These are phyloP conservation scores for Fusarium irregulare DNA, from an alignment of 2,329 filamentous ascomycete genomes.

Conservation along the genomic window DNA sequence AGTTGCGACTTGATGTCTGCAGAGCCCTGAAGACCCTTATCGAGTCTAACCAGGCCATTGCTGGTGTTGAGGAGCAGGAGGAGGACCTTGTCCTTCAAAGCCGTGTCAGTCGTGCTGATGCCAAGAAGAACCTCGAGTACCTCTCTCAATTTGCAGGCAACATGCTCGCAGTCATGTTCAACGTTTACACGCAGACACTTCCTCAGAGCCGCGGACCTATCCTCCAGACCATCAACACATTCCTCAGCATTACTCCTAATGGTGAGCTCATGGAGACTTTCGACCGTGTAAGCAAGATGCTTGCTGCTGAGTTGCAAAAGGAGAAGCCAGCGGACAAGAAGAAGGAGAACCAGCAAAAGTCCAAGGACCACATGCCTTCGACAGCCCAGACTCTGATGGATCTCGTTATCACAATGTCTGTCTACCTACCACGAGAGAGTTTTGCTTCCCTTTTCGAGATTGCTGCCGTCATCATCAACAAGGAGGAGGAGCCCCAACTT, in stretches of 20 bases:
- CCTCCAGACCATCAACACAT: constrained; percentile 93
- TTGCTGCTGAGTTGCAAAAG: constrained; percentile 75
- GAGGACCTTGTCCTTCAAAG: constrained; percentile 82
- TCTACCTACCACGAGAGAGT: constrained; percentile 89
- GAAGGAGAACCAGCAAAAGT: constrained; percentile 67
- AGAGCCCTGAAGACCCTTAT: constrained; percentile 86
- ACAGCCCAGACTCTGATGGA: constrained; percentile 97
- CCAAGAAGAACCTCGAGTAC: constrained; percentile 83
- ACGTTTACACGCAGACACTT: constrained; percentile 96
- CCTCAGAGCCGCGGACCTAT: constrained; percentile 93
- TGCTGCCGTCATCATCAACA: constrained; percentile 83
- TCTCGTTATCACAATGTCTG: constrained; percentile 93
- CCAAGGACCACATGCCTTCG: constrained; percentile 83
- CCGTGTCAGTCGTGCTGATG: constrained; percentile 78
- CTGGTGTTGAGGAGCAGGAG: constrained; percentile 73
- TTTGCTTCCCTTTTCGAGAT: constrained; percentile 89
- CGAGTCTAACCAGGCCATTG: constrained; percentile 88
- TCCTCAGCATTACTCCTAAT: constrained; percentile 85
- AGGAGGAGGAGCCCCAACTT: constrained; percentile 85
- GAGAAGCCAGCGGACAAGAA: constrained; percentile 66
- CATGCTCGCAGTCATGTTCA: constrained; percentile 96
- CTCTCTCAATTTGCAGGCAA: constrained; percentile 85
- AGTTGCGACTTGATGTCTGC: constrained; percentile 88
- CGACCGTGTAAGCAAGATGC: constrained; percentile 83
- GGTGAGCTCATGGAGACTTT: constrained; percentile 89